phyloP scores from a whole-genome alignment of 331 rosid genomes.

The Quercus lobata region DNA sequence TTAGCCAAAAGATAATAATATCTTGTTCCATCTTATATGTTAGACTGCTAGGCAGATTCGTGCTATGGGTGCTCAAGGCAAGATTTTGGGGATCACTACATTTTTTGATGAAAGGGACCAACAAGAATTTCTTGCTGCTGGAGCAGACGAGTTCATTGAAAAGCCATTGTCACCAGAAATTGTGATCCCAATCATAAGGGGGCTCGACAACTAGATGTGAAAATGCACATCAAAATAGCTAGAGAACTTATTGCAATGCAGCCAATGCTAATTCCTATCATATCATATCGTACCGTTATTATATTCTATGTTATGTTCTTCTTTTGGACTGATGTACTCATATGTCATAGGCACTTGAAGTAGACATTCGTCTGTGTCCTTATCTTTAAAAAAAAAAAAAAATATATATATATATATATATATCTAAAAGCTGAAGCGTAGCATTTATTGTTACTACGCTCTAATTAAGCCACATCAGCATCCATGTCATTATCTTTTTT shows the following conservation, averaged over 20 bases:
- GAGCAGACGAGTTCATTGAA: slow-evolving; percentile 16
- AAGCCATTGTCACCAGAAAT: slow-evolving; percentile 14
- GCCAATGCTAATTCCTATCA: neutral
- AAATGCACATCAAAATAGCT: neutral
- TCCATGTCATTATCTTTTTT: no score
- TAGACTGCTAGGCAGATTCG: slow-evolving; percentile 20
- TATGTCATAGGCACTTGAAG: no score
- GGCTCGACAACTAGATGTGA: slow-evolving; percentile 10
- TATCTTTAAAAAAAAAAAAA: no score
- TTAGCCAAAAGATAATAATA: neutral
- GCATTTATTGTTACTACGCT: no score
- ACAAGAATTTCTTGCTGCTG: slow-evolving; percentile 20
- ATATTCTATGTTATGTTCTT: no score
- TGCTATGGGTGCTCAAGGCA: slow-evolving; percentile 10
- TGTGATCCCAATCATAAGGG: slow-evolving; percentile 19
- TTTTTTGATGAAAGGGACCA: neutral
- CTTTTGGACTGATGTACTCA: no score
- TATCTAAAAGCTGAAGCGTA: no score
- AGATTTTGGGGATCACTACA: slow-evolving; percentile 9
- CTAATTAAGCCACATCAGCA: no score
- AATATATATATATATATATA: no score
- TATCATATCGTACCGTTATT: no score
- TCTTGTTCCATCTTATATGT: neutral
- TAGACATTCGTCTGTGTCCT: no score
- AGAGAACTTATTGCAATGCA: neutral